Percentiles rank a stretch among this genome's conserved stretches.
These are phyloP conservation scores for Chaetomium cochliodes DNA, from an alignment of 495 filamentous ascomycete species.

Conservation along the genomic window DNA sequence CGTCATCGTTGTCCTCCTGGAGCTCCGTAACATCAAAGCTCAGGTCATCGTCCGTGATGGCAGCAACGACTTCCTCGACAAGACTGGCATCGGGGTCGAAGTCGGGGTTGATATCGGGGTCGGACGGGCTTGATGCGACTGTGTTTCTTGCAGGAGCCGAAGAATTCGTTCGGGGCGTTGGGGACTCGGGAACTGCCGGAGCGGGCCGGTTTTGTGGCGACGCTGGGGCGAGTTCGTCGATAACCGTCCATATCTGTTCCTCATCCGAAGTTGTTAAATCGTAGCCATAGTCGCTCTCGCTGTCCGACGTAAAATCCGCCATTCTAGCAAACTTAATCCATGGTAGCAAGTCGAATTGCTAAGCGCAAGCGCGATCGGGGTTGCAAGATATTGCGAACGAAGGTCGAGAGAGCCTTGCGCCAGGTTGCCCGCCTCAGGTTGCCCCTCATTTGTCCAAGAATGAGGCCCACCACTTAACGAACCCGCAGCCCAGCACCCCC, in stretches of 20 bases:
- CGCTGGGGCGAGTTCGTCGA: slow-evolving; percentile 26
- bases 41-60: slow-evolving; percentile 26
- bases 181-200: neutral
- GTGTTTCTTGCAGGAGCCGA: slow-evolving; percentile 21
- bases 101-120: neutral
- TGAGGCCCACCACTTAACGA: neutral
- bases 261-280: slow-evolving; percentile 66
- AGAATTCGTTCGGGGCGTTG: neutral
- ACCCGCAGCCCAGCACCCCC: no score
- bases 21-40: slow-evolving; percentile 32
- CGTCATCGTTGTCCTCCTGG: slow-evolving; percentile 6
- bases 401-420: neutral
- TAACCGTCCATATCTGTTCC: slow-evolving; percentile 26
- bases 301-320: slow-evolving; percentile 25
- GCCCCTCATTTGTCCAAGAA: neutral
- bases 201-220: slow-evolving; percentile 10
- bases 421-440: neutral
- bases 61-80: slow-evolving; percentile 22
- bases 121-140: neutral
- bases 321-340: slow-evolving; percentile 15
- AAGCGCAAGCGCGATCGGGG: neutral
- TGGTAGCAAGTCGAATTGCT: neutral
- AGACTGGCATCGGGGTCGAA: slow-evolving; percentile 11
- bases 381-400: neutral
- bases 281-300: slow-evolving; percentile 67